Evolutionary conservation across 2,329 filamentous ascomycete genomes (phyloP), one percentile per base, ranked within the genome.

Genomic region (Claviceps paspali): DNA sequence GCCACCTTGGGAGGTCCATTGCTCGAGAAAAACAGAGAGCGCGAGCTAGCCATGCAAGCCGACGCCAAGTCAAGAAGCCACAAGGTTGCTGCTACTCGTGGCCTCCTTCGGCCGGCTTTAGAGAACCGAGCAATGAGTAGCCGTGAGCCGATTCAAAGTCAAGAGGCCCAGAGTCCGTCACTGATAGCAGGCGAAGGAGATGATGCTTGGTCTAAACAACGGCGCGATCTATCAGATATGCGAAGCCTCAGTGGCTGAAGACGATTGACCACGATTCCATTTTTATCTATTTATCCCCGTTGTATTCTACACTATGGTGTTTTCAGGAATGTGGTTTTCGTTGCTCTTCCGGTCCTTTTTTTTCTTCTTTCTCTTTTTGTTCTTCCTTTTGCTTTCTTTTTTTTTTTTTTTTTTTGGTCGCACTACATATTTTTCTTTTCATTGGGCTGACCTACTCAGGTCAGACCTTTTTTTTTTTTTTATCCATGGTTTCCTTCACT

Each of bases 1-100:
- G 88, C 86, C 10, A 95, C 91, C 4, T 76, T 96, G 24, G 86
- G 88, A 40, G 81, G 84, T 32, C 79, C 80, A 35, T 67, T 92
- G 37, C 70, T 88, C 36, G 83, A 91, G 55, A 82, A 85, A 59
- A 80, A 79, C 49, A 63, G 74, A 35, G 74, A 79, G 53, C 65
- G 67, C 40, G 73, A 73, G 55, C 60, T 68, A 47, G 68, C 56
- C 45, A 67, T 68, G 36, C 63, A 68, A 36, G 58, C 59, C 23
- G 65, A 69, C 33, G 64, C 62, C 33, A 68, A 65, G 43, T 61
- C 59, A 8, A 56, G 61, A 18, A 59, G 57, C 39, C 56, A 55
- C 31, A 57, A 60, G 44, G 52, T 60, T 38, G 52, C 59, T 36
- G 10, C 19, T 8, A 48, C 51, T 43, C 54, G 58, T 22, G 54